Evolutionary conservation across 2,329 filamentous ascomycete genomes (phyloP).

Genomic region (Phaeophleospora eucalypticola): DNA sequence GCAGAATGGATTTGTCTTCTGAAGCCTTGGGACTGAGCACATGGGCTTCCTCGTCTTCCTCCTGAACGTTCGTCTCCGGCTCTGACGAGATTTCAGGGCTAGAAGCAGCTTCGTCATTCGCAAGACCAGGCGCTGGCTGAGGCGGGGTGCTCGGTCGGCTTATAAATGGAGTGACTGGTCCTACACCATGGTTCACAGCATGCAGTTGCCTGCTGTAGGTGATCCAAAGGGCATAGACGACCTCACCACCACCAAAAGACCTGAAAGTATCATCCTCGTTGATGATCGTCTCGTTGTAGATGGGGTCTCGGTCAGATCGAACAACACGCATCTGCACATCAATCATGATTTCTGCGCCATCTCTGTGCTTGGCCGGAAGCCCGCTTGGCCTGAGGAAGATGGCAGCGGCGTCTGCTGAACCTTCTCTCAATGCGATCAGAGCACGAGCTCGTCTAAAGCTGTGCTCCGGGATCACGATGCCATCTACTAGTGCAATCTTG

Average conservation of each 20-base stretch:
- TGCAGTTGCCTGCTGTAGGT: constrained; percentile 94
- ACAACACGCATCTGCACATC: constrained; percentile 97
- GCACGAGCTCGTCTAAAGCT: constrained; percentile 88
- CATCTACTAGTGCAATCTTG: constrained; percentile 75
- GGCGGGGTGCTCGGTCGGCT: constrained; percentile 68
- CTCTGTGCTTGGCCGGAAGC: constrained; percentile 78
- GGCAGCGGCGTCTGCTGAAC: constrained; percentile 68
- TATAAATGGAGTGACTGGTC: constrained; percentile 59
- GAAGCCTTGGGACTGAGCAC: too few relatives aligned
- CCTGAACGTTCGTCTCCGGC: not conserved
- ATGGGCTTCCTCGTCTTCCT: not conserved
- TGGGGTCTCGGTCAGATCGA: constrained; percentile 69
- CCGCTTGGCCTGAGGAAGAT: constrained; percentile 82
- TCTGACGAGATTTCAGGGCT: constrained; percentile 14
- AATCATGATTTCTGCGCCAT: constrained; percentile 86
- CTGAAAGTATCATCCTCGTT: constrained; percentile 56
- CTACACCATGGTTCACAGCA: constrained; percentile 60
- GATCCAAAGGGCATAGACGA: constrained; percentile 94
- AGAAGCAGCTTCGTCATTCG: constrained; percentile 17
- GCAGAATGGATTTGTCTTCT: not conserved
- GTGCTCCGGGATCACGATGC: constrained; percentile 95
- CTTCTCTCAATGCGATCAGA: constrained; percentile 77
- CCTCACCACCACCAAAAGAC: constrained; percentile 60
- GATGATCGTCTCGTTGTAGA: constrained; percentile 60
- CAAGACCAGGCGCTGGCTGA: constrained; percentile 51